These are phyloP conservation scores for Trametes elegans DNA, from an alignment of 768 basidiomycete genomes.

Conservation along the genomic window DNA sequence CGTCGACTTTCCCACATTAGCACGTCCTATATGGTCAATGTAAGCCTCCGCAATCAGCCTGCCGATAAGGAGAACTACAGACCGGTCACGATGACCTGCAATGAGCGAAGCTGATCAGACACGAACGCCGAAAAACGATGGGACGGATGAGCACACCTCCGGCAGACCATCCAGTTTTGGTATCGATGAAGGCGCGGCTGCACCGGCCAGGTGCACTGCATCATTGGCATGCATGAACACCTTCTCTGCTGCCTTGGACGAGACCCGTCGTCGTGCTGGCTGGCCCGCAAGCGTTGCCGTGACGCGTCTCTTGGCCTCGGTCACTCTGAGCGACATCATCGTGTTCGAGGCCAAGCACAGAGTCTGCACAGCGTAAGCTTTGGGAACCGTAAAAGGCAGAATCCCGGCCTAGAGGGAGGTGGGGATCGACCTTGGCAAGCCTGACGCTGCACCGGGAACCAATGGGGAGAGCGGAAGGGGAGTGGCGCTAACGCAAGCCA, in stretches of 20 bases:
- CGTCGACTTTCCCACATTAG: conserved; percentile 77
- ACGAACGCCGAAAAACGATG: not conserved
- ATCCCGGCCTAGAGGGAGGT: not conserved
- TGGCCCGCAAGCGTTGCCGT: not conserved
- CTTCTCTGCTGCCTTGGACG: conserved; percentile 1
- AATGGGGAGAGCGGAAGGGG: too few species aligned
- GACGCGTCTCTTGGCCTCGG: too few species aligned
- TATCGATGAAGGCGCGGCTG: conserved; percentile 16
- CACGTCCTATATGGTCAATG: conserved; percentile 49
- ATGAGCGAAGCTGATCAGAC: not conserved
- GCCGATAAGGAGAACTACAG: not conserved
- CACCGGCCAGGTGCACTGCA: conserved; percentile 28
- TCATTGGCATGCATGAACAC: conserved; percentile 19
- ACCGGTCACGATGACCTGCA: conserved; percentile 30
- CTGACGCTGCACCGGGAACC: not conserved
- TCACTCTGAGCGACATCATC: not conserved
- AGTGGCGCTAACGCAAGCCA: too few species aligned
- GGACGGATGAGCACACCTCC: conserved; percentile 20
- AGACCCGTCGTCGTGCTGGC: not conserved
- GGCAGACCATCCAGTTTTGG: conserved; percentile 25
- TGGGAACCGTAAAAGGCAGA: not conserved
- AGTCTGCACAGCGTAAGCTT: not conserved
- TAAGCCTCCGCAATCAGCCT: not conserved
- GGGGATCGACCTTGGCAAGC: not conserved
- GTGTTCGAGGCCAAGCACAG: not conserved